Evolutionary conservation across 2,329 filamentous ascomycete species (phyloP).

Genomic region (Colletotrichum gloeosporioides): DNA sequence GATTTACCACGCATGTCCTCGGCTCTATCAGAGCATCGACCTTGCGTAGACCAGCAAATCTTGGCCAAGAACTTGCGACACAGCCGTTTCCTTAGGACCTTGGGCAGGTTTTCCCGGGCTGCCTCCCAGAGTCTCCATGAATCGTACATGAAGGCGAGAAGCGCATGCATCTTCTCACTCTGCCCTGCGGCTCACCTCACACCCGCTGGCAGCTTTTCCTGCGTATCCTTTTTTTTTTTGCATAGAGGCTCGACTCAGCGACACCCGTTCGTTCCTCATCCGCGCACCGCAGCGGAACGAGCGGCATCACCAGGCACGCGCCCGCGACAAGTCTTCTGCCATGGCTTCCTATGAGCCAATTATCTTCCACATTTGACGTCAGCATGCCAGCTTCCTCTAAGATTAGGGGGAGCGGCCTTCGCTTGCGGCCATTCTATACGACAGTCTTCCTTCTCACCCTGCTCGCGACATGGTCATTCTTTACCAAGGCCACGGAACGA

Average conservation of each 20-base stretch:
- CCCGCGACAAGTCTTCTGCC: conserved; percentile 7
- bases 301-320: conserved; percentile 11
- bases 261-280: conserved; percentile 6
- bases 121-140: conserved; percentile 17
- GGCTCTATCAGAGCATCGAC: conserved; percentile 4
- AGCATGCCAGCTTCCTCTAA: conserved; percentile 29
- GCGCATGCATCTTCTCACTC: conserved; percentile 9
- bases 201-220: background rate
- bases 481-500: conserved; percentile 28
- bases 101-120: conserved; percentile 21
- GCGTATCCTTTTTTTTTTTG: background rate
- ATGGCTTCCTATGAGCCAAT: conserved; percentile 22
- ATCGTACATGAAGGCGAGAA: conserved; percentile 15
- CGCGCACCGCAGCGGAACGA: background rate
- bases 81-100: background rate
- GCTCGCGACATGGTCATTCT: conserved; percentile 49
- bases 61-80: conserved; percentile 21
- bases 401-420: conserved; percentile 41
- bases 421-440: conserved; percentile 54
- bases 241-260: background rate
- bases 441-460: conserved; percentile 52
- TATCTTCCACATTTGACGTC: conserved; percentile 17
- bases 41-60: background rate
- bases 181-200: conserved; percentile 6
- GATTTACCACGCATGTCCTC: background rate